Conservation (phyloP, 805 yeast genomes). For the Cyberlindnera nakhonratchasimensis region DNA sequence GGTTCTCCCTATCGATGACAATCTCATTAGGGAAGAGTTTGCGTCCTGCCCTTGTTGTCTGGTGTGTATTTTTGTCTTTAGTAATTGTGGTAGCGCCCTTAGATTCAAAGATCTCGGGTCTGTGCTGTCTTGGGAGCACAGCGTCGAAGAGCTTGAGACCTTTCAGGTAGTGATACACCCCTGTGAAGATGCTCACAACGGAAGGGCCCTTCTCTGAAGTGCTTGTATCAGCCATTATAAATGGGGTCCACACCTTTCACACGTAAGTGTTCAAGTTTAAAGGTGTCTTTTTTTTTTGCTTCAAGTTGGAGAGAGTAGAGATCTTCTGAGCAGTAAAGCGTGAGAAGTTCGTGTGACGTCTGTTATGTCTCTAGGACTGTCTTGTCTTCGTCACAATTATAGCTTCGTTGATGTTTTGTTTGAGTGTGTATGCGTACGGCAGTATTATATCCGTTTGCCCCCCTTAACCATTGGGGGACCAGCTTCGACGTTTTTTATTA, state of each 20-base stretch:
- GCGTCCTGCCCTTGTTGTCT: neutral
- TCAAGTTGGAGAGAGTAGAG: too few species aligned
- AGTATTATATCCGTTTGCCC: too few species aligned
- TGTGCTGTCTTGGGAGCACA: slow-evolving; percentile 13
- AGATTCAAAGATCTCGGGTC: neutral
- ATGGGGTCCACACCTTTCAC: neutral
- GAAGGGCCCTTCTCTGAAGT: slow-evolving; percentile 5
- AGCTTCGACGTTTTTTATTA: slow-evolving; percentile 2
- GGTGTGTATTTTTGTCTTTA: neutral
- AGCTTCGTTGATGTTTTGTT: too few species aligned
- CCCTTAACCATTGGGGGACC: neutral
- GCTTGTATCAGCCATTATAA: neutral
- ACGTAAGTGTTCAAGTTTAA: neutral
- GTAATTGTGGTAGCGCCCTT: neutral
- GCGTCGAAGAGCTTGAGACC: slow-evolving; percentile 18
- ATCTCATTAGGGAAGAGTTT: slow-evolving; percentile 24
- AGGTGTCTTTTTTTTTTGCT: too few species aligned
- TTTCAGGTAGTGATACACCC: slow-evolving; percentile 15
- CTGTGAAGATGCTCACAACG: slow-evolving; percentile 7
- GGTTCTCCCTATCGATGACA: slow-evolving; percentile 12
- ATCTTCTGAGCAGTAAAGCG: too few species aligned
- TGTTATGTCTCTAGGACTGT: too few species aligned
- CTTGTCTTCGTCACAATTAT: too few species aligned
- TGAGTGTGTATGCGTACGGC: too few species aligned
- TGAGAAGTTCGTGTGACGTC: too few species aligned